Base-by-base conservation (phyloP, 768 basidiomycete genomes). In the Naganishia randhawae region DNA sequence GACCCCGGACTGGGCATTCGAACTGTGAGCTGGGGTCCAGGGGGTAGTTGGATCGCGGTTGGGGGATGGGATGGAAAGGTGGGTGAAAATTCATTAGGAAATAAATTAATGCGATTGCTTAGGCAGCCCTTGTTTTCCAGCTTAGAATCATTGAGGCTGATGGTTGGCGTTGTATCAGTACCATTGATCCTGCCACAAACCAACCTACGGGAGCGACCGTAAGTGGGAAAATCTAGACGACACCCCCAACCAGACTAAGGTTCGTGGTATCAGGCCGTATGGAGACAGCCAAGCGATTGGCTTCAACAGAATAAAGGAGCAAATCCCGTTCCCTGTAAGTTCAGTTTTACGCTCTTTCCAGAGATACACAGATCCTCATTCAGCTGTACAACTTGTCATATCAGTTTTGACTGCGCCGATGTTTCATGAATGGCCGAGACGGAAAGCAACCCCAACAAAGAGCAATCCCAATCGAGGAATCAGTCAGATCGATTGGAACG, bases 41-140 rank as follows among this genome's bases (percentile, higher is more conserved):
- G 83, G 65, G 91, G 92, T 5, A 82, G 85, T 74, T 93, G 89
- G 76, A 81, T 96, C 10, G 89, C 88, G 1, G 83, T 93, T 0
- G 87, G 86, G 14, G 93, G 93, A 13, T 93, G 89, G 86, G 92
- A 94, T 79, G 91, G 93, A 73, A 91, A 89, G 81, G 91, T 89
- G 65, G 48, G 81, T 39, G 32, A 7, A 6, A 3, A n/a, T 17
- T 13, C n/a, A 39, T n/a, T 17, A 22, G 11, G 29, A 50, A 1
- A 17, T 22, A 3, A 11, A 17, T 17, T 6, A n/a, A 19, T 32
- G 27, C 35, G 25, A 31, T 31, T 51, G 19, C 14, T 5, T 13
- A 9, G n/a, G n/a, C n/a, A n/a, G n/a, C n/a, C n/a, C n/a, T n/a
- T 17, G 14, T 29, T 14, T 16, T n/a, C 13, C 64, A 70, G 65